These are phyloP conservation scores for Dactylellina drechsleri DNA, from an alignment of 2,329 filamentous ascomycete genomes.

Conservation along the genomic window DNA sequence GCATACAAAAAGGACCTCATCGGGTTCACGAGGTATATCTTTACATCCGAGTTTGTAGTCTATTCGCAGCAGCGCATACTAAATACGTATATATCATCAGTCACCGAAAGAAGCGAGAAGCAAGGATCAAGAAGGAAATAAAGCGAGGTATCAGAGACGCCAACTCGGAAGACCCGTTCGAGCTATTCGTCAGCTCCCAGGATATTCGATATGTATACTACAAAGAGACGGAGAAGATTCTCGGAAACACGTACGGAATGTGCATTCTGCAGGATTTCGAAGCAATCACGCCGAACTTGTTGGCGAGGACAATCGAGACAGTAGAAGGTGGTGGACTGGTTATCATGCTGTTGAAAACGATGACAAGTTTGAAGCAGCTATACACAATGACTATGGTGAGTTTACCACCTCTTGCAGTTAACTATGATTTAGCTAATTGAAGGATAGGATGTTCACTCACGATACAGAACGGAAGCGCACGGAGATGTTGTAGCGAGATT, in stretches of 20 bases:
- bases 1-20: constrained; percentile 98
- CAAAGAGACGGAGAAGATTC: constrained; percentile 98
- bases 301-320: constrained; percentile 94
- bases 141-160: constrained; percentile 92
- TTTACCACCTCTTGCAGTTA: not conserved
- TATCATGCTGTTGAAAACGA: constrained; percentile 88
- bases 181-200: constrained; percentile 94
- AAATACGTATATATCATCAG: constrained; percentile 62
- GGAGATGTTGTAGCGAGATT: constrained; percentile 94
- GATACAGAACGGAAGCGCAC: constrained; percentile 96
- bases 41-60: too few species aligned
- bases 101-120: constrained; percentile 97
- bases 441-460: constrained; percentile 81
- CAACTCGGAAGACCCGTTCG: constrained; percentile 93
- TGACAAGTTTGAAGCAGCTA: constrained; percentile 95
- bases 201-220: constrained; percentile 99
- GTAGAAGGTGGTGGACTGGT: constrained; percentile 96
- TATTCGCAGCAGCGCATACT: not conserved
- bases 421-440: constrained; percentile 10
- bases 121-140: constrained; percentile 98
- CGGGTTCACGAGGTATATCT: constrained; percentile 78
- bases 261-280: constrained; percentile 98
- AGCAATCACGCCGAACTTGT: constrained; percentile 93
- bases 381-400: constrained; percentile 87
- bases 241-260: constrained; percentile 98